phyloP scores from a whole-genome alignment of 768 basidiomycete genomes.

The Agrocybe chaxingu region DNA sequence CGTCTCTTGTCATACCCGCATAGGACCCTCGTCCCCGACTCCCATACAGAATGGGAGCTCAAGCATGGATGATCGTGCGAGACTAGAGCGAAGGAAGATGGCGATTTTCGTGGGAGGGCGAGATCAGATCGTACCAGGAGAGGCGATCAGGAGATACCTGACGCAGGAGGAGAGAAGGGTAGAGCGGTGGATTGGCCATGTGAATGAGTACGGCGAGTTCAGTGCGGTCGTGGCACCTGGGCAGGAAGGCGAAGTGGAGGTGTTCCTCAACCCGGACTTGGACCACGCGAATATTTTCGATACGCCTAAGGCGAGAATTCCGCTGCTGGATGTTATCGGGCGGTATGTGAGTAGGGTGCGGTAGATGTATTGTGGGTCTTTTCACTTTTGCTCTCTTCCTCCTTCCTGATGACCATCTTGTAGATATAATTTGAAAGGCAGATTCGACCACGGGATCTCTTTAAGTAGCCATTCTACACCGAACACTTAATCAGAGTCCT shows the following conservation, averaged over 20 bases:
- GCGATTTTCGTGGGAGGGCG: constrained; percentile 32
- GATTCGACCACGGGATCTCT: no score
- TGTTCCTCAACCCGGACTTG: constrained; percentile 31
- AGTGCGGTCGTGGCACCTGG: neutral
- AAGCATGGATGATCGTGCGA: neutral
- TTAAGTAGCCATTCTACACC: no score
- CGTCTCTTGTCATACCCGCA: constrained; percentile 6
- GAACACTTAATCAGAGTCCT: no score
- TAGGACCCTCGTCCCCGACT: no score
- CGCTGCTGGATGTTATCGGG: constrained; percentile 26
- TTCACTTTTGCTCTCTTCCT: no score
- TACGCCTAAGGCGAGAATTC: constrained; percentile 21
- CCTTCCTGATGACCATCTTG: no score
- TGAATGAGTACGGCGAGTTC: neutral
- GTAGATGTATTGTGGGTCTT: no score
- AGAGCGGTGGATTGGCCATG: constrained; percentile 20
- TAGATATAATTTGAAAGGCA: no score
- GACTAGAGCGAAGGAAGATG: constrained; percentile 19
- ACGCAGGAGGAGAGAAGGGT: constrained; percentile 23
- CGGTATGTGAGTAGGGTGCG: constrained; percentile 12
- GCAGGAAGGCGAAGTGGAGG: constrained; percentile 24
- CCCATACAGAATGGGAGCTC: neutral
- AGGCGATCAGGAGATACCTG: constrained; percentile 32
- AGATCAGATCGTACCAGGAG: constrained; percentile 39
- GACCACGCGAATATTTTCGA: constrained; percentile 43